Evolutionary conservation across 2,329 filamentous ascomycete species (phyloP).

Genomic region (Colletotrichum liriopes): DNA sequence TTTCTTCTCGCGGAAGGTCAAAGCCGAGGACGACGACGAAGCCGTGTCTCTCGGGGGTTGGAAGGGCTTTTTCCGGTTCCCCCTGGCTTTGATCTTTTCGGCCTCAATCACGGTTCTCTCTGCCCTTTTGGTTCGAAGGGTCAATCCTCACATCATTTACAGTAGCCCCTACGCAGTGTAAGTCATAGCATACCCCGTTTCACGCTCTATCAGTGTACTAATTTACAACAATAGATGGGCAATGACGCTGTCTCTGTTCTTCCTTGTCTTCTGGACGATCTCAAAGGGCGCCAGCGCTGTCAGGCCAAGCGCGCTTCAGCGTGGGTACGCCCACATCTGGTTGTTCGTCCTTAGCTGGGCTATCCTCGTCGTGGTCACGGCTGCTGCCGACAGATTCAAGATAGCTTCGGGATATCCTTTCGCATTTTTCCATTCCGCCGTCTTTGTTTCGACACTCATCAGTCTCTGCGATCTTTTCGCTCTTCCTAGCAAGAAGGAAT

Average conservation of each 20-base stretch:
- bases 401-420: slow-evolving; percentile 85
- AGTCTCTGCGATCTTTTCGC: slow-evolving; percentile 86
- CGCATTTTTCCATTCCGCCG: slow-evolving; percentile 83
- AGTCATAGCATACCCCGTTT: slow-evolving; percentile 46
- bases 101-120: slow-evolving; percentile 79
- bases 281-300: slow-evolving; percentile 84
- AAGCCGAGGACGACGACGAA: slow-evolving; percentile 69
- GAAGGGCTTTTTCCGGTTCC: slow-evolving; percentile 88
- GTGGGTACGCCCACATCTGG: slow-evolving; percentile 88
- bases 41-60: slow-evolving; percentile 79
- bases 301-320: slow-evolving; percentile 88
- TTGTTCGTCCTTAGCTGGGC: slow-evolving; percentile 84
- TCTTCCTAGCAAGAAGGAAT: slow-evolving; percentile 80
- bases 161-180: slow-evolving; percentile 86
- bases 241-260: slow-evolving; percentile 87
- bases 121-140: slow-evolving; percentile 82
- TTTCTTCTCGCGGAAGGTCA: slow-evolving; percentile 78
- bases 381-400: slow-evolving; percentile 82
- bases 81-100: slow-evolving; percentile 80
- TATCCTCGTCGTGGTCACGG: slow-evolving; percentile 78
- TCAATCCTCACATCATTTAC: slow-evolving; percentile 94
- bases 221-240: slow-evolving; percentile 70
- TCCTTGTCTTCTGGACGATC: slow-evolving; percentile 86
- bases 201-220: slow-evolving; percentile 25
- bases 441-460: slow-evolving; percentile 82